Evolutionary conservation across 148 eudicot species (phyloP), one percentile per base, ranked within the genome.

Genomic region (Dianthus caryophyllus): DNA sequence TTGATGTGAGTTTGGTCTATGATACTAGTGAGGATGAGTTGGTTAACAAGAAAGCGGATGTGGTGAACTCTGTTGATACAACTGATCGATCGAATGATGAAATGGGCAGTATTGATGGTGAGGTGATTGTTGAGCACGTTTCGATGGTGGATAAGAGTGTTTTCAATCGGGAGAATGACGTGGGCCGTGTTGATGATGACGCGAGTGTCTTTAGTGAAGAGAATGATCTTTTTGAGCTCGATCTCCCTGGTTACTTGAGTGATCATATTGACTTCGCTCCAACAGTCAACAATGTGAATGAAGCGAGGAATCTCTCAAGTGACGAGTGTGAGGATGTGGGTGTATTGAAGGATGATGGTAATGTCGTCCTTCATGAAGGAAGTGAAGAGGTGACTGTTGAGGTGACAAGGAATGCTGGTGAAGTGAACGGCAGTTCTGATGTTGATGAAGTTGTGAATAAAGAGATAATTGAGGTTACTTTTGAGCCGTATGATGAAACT

Each of bases 401-500:
- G 49, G 55, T 31, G 25, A 31, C 21, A 4, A 22, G 58, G 14
- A 12, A 55, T 16, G 43, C 12, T 53, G 76, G 73, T 41, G 79
- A 68, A 64, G 47, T 51, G 39, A 77, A 54, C 66, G 71, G 78
- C 36, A 59, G 58, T 56, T 56, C 41, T 46, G 71, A 72, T n/a
- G 54, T 66, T 17, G 39, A 25, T 25, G 69, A 66, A 66, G 39
- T 29, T 27, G 69, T 48, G 58, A 50, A 29, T 6, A 66, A 15
- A 18, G 56, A 63, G 50, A 17, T 63, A 29, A 54, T 49, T 13
- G 71, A 73, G 43, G 21, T n/a, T 66, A 48, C 25, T 43, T 39
- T 73, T 33, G 79, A 73, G 52, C 60, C 61, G 16, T 68, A 54
- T 65, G 66, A 71, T 47, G 71, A 46, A 54, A 53, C 64, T 61